Conservation (phyloP, 768 basidiomycete genomes). For the Mycena pura region DNA sequence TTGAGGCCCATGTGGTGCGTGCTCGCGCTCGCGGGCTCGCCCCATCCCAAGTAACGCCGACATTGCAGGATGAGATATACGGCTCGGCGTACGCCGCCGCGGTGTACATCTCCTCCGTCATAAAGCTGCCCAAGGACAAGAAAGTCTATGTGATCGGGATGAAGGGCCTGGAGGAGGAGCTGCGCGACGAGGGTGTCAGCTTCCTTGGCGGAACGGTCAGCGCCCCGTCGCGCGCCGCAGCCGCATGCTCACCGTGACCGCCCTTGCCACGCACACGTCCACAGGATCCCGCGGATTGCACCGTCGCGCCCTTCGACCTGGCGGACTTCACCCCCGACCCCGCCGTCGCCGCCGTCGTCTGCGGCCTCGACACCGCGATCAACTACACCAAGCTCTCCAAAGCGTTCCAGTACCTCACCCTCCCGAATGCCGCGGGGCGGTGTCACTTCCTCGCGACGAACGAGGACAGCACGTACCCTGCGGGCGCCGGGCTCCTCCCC, state of each 20-base stretch:
- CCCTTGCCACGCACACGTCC: no score
- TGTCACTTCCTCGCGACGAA: constrained; percentile 91
- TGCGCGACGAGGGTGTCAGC: constrained; percentile 83
- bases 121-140: constrained; percentile 89
- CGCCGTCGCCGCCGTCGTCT: constrained; percentile 89
- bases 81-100: constrained; percentile 85
- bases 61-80: constrained; percentile 85
- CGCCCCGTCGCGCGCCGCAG: constrained; percentile 5
- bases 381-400: constrained; percentile 96
- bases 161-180: constrained; percentile 90
- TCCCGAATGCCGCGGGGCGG: constrained; percentile 82
- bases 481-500: constrained; percentile 72
- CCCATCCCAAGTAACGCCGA: background rate
- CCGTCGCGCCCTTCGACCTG: constrained; percentile 71
- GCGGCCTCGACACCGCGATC: constrained; percentile 84
- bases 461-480: constrained; percentile 91
- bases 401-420: constrained; percentile 87
- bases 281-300: constrained; percentile 87
- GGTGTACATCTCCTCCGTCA: constrained; percentile 83
- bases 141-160: constrained; percentile 96
- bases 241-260: no score
- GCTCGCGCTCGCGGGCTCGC: background rate
- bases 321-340: constrained; percentile 77
- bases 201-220: constrained; percentile 87
- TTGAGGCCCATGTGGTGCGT: constrained; percentile 80